A percentile compares a stretch with the other conserved stretches of the same genome.
phyloP scores from a whole-genome alignment of 2,329 filamentous ascomycete species.

The Pseudocercospora ulei region DNA sequence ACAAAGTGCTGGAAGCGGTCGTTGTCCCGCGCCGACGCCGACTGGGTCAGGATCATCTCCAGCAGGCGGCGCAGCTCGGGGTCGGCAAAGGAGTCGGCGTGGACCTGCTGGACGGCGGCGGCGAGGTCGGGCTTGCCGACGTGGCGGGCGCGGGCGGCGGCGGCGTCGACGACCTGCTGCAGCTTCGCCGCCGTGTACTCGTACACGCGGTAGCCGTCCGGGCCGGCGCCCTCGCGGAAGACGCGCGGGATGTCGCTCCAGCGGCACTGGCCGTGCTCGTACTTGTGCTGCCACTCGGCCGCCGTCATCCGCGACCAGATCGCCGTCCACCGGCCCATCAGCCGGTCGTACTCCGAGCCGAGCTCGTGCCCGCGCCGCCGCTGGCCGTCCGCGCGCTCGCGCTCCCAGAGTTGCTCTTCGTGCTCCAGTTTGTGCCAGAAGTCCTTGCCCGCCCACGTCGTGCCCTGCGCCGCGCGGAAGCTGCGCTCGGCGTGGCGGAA shows the following conservation, averaged over 20 bases:
- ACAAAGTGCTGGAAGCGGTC: constrained; percentile 36
- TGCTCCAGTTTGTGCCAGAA: constrained; percentile 15
- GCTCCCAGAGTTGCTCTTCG: constrained; percentile 18
- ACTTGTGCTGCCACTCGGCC: constrained; percentile 20
- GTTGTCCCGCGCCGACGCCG: constrained; percentile 35
- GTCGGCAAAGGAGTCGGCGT: constrained; percentile 35
- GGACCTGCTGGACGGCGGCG: constrained; percentile 36
- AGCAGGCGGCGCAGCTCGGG: constrained; percentile 35
- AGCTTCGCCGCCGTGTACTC: constrained; percentile 19
- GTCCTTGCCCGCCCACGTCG: constrained; percentile 14
- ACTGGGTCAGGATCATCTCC: constrained; percentile 37
- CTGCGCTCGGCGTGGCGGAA: constrained; percentile 14
- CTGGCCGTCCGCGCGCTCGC: constrained; percentile 13
- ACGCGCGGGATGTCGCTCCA: constrained; percentile 13
- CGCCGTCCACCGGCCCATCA: constrained; percentile 19
- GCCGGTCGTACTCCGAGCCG: constrained; percentile 18
- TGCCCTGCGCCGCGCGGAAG: constrained; percentile 13
- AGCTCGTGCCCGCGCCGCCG: constrained; percentile 20
- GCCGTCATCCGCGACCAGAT: constrained; percentile 17
- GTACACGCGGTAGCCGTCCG: constrained; percentile 1
- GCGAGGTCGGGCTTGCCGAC: constrained; percentile 31
- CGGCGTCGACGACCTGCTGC: constrained; percentile 34
- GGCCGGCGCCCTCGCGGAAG: background rate
- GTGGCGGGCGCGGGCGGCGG: constrained; percentile 34
- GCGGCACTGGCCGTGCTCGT: constrained; percentile 13